Percentiles rank a stretch among this genome's conserved stretches.
phyloP scores from a whole-genome alignment of 257 asterid genomes.

The Schizonepeta tenuifolia region DNA sequence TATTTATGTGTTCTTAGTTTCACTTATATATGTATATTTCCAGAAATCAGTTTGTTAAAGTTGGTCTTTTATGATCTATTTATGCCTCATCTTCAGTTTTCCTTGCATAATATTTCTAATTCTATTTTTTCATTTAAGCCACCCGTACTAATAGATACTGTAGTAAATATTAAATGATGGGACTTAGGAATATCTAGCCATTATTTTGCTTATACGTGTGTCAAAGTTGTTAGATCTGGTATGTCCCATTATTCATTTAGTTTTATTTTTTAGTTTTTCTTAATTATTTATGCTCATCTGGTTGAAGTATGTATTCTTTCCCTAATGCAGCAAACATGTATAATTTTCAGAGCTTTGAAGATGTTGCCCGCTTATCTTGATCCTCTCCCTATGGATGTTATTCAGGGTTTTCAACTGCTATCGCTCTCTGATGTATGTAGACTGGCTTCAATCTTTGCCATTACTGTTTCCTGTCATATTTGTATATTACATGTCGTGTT shows the following conservation, averaged over 20 bases:
- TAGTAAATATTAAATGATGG: background rate
- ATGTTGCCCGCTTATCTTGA: slow-evolving; percentile 67
- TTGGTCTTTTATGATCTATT: slow-evolving; percentile 15
- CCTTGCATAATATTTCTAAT: background rate
- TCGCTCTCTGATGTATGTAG: slow-evolving; percentile 75
- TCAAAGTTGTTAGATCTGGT: slow-evolving; percentile 16
- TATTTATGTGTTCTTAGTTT: slow-evolving; percentile 22
- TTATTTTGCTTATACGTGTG: slow-evolving; percentile 2
- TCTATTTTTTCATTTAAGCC: slow-evolving; percentile 7
- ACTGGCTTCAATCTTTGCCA: slow-evolving; percentile 23
- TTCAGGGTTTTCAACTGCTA: slow-evolving; percentile 63
- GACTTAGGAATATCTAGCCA: slow-evolving; percentile 9
- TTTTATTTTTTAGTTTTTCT: background rate
- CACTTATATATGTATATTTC: slow-evolving; percentile 6
- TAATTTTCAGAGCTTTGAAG: slow-evolving; percentile 69
- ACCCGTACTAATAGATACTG: background rate
- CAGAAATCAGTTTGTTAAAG: slow-evolving; percentile 3
- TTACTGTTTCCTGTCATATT: background rate
- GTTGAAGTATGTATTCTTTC: slow-evolving; percentile 13
- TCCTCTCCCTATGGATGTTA: slow-evolving; percentile 79
- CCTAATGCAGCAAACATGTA: slow-evolving; percentile 35
- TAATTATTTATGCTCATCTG: background rate
- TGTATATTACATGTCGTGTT: background rate
- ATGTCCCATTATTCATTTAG: background rate
- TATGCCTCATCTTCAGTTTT: slow-evolving; percentile 10